Base-by-base conservation (phyloP, 116 monocot genomes). In the Zostera marina region DNA sequence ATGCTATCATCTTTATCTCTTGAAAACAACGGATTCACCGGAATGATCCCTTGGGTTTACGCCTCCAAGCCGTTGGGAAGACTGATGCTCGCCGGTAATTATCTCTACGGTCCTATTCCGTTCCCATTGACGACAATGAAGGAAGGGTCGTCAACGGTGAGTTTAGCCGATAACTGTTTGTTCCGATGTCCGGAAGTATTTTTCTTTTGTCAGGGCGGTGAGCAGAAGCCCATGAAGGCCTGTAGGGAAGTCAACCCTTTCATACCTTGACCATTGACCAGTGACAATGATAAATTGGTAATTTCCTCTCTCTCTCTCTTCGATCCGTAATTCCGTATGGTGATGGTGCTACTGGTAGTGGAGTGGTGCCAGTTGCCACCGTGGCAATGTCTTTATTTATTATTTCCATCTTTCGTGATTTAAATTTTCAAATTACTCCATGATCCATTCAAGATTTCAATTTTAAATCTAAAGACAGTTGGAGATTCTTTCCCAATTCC, bases 21-120 rank as follows among this genome's bases (percentile, higher is more conserved):
- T 52, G 76, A 71, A 49, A 11, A 58, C 22, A 89, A 89, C 69
- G 62, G 61, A 58, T 76, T 81, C 56, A 69, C 70, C 8, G 83
- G 83, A 52, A 58, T 75, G 68, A 81, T 89, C n/a, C 89, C 83
- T 56, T 63, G 53, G 21, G 66, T 42, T 64, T 81, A 83, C 73
- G 83, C 80, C 4, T 41, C 71, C 22, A 65, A 76, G 66, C 66
- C 60, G 53, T 70, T 88, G 64, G 66, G 13, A 49, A 60, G 80
- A 78, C 42, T 89, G 68, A 23, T 78, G 54, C 67, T 89, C 24
- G 68, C 73, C 9, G 83, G 83, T 46, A 83, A 83, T 54, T 89
- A 78, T 38, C 46, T 89, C 63, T 80, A 62, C 47, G 88, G 83
- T 54, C 73, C 77, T 11, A 68, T 88, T 16, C 88, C 88, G 53